Conservation (phyloP, 1,139 yeast species). For the Protomyces lactucae-debilis region DNA sequence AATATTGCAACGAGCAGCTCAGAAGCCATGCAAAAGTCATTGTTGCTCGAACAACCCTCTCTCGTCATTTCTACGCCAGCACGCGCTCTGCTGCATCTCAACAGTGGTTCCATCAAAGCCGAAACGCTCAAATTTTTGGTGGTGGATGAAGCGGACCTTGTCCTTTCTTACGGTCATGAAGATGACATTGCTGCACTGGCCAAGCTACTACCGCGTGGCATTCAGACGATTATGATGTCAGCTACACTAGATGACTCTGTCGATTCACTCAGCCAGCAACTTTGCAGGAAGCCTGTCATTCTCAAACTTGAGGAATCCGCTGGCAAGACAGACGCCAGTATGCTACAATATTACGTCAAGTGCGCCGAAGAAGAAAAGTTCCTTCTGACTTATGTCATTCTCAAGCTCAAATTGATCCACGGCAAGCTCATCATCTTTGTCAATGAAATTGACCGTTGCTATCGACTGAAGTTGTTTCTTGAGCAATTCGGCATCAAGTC, state of each 20-base stretch:
- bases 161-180: conserved; percentile 82
- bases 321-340: conserved; percentile 35
- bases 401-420: conserved; percentile 79
- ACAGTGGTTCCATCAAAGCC: conserved; percentile 40
- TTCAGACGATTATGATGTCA: conserved; percentile 92
- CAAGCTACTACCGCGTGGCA: conserved; percentile 58
- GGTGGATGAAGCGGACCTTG: conserved; percentile 93
- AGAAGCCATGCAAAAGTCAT: conserved; percentile 64
- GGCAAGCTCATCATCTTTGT: conserved; percentile 92
- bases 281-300: conserved; percentile 82
- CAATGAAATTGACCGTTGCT: conserved; percentile 91
- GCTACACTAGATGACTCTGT: conserved; percentile 91
- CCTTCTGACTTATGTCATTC: conserved; percentile 80
- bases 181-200: conserved; percentile 69
- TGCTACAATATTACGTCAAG: conserved; percentile 80
- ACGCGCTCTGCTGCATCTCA: conserved; percentile 52
- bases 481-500: conserved; percentile 92
- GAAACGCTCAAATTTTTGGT: conserved; percentile 63
- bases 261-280: conserved; percentile 64
- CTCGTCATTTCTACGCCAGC: conserved; percentile 86
- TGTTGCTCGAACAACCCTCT: conserved; percentile 70
- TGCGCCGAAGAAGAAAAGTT: conserved; percentile 90
- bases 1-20: conserved; percentile 71
- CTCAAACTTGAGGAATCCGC: conserved; percentile 60
- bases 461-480: conserved; percentile 78